Percentiles rank a stretch among this genome's conserved stretches.
Evolutionary conservation across 345 rosid genomes (phyloP).

Genomic region (Brassica incana): DNA sequence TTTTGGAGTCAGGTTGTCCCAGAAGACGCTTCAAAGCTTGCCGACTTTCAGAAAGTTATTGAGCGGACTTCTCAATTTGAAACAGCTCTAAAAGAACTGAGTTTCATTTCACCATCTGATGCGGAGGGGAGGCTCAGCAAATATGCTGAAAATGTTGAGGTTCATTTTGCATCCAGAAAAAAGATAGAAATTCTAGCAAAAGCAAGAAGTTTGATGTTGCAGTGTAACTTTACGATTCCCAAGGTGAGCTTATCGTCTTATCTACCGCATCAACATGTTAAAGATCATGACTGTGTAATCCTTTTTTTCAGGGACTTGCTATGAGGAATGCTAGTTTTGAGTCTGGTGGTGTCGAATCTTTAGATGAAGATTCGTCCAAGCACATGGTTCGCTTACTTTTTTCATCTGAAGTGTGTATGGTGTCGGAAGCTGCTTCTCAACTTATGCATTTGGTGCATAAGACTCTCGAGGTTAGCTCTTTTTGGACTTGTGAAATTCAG

Average conservation of each 20-base stretch:
- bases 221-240: conserved; percentile 72
- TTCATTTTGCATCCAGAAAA: conserved; percentile 91
- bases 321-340: conserved; percentile 38
- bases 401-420: conserved; percentile 73
- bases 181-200: conserved; percentile 80
- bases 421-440: conserved; percentile 81
- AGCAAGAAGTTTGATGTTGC: conserved; percentile 79
- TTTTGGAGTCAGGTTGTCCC: conserved; percentile 75
- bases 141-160: conserved; percentile 87
- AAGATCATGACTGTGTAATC: conserved; percentile 6
- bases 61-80: conserved; percentile 74
- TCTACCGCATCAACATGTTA: conserved; percentile 6
- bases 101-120: conserved; percentile 70
- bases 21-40: conserved; percentile 87
- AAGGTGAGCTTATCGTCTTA: conserved; percentile 52
- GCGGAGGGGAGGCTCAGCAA: conserved; percentile 71
- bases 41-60: conserved; percentile 78
- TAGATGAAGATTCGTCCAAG: conserved; percentile 42
- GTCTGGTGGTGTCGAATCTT: conserved; percentile 34
- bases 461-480: conserved; percentile 61
- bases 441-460: conserved; percentile 83
- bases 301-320: conserved; percentile 57
- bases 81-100: conserved; percentile 58
- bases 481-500: neutral
- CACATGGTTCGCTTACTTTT: conserved; percentile 73